Base-by-base conservation (phyloP, 176 grass and related monocot species). In the Oryza coarctata region DNA sequence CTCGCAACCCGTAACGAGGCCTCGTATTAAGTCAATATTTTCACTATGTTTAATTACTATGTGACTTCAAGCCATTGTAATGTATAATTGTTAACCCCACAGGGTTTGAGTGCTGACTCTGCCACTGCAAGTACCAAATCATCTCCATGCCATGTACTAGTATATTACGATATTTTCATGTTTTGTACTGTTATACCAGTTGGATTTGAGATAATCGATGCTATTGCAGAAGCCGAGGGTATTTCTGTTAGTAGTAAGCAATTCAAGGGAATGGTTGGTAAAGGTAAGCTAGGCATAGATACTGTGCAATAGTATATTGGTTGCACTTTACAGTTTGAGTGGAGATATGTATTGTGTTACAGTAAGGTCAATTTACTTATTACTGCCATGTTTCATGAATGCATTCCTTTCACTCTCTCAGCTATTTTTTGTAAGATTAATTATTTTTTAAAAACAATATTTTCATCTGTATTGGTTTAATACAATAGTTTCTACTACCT, bases 181-280 rank as follows among this genome's bases (percentile, higher is more conserved):
- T 63, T 27, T 74, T 71, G 69, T 36, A 32, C 39, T 58, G 58
- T 83, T 13, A 22, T 70, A 57, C 69, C 94, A 90, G 88, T 98
- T 33, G 95, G 95, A n/a, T 98, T 98, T 84, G 95, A 95, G 82
- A 84, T 94, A 68, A 88, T 98, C 40, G 92, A 95, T 90, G 86
- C 78, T 69, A 91, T 98, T 43, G 90, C 90, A 68, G 95, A 98
- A 83, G 86, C 90, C 35, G 90, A 98, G 80, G 90, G 88, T 6
- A 93, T 98, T 83, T 85, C 95, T 71, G 35, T 98, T 72, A 91
- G 71, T 76, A 98, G 22, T 40, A 91, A 91, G 79, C 86, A 91
- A 18, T 93, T 83, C 57, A 91, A 92, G 83, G 84, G 92, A 2
- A 33, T 91, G 23, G 82, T 94, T 40, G 95, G 95, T 33, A 89